These are phyloP conservation scores for Penicilliopsis zonata DNA, from an alignment of 495 filamentous ascomycete species.

Conservation along the genomic window DNA sequence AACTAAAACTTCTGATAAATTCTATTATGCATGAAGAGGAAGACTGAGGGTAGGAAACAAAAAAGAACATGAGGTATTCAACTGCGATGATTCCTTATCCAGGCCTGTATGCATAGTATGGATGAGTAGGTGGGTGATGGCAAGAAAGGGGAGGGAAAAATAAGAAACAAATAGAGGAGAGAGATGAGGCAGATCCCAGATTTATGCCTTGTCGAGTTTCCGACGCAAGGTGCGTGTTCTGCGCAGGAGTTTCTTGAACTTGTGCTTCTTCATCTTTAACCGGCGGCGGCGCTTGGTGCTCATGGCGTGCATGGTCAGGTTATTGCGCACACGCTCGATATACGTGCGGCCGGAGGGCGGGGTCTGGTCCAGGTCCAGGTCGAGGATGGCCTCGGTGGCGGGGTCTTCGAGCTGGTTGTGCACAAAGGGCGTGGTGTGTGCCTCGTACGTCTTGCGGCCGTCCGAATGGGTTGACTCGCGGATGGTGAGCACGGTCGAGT, in stretches of 20 bases:
- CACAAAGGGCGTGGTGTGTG: slow-evolving; percentile 29
- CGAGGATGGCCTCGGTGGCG: slow-evolving; percentile 17
- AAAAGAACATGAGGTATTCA: too few relatives aligned
- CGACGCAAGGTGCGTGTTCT: slow-evolving; percentile 80
- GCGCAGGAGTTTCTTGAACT: slow-evolving; percentile 98
- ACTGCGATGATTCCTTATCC: too few relatives aligned
- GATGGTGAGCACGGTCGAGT: slow-evolving; percentile 72
- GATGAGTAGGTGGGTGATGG: too few relatives aligned
- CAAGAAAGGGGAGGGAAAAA: slow-evolving; percentile 1
- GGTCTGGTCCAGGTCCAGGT: too few relatives aligned
- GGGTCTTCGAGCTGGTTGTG: slow-evolving; percentile 8
- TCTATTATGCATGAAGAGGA: too few relatives aligned
- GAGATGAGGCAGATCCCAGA: slow-evolving; percentile 2
- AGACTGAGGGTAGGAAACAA: too few relatives aligned
- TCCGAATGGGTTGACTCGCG: slow-evolving; percentile 60
- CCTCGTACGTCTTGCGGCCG: slow-evolving; percentile 53
- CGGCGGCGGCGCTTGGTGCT: slow-evolving; percentile 81
- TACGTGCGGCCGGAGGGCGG: slow-evolving; percentile 25
- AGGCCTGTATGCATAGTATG: too few relatives aligned
- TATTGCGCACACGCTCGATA: slow-evolving; percentile 27
- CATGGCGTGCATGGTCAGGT: slow-evolving; percentile 46
- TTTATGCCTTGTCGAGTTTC: slow-evolving; percentile 57
- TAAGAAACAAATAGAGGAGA: slow-evolving; percentile 3
- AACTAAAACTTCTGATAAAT: too few relatives aligned
- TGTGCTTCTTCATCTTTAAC: slow-evolving; percentile 99